Percentiles rank a stretch among this genome's conserved stretches.
Conservation (phyloP, 306 rosid species). For the Comarum palustre region DNA sequence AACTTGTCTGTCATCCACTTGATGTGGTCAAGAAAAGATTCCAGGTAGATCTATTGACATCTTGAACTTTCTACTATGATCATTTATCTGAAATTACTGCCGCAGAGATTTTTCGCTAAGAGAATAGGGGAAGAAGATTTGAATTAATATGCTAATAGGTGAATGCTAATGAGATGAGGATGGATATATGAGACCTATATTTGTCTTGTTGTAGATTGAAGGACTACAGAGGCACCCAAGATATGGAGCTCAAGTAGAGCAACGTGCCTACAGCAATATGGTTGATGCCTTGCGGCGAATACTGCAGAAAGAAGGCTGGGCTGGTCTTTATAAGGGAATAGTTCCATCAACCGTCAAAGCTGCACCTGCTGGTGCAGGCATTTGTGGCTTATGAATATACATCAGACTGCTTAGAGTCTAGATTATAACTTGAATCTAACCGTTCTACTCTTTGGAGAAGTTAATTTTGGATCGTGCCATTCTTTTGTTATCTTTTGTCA, state of each 20-base stretch:
- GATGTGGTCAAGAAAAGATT: constrained; percentile 97
- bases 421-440: constrained; percentile 34
- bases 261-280: constrained; percentile 67
- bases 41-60: constrained; percentile 47
- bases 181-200: neutral
- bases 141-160: neutral
- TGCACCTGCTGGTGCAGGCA: constrained; percentile 93
- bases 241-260: constrained; percentile 82
- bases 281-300: constrained; percentile 65
- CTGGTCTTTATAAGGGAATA: constrained; percentile 88
- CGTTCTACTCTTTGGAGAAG: neutral
- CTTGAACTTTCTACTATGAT: neutral
- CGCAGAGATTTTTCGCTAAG: neutral
- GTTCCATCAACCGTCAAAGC: constrained; percentile 87
- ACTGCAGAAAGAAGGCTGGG: constrained; percentile 60
- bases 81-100: neutral
- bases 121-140: neutral
- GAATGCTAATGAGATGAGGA: neutral
- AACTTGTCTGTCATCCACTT: constrained; percentile 95
- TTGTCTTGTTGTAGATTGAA: constrained; percentile 49
- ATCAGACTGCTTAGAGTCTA: constrained; percentile 71
- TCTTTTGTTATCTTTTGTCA: constrained; percentile 41
- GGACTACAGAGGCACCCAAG: constrained; percentile 91
- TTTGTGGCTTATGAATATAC: constrained; percentile 83
- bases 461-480: constrained; percentile 15